Evolutionary conservation across 192 early-diverging fungal species (phyloP).

Genomic region (Umbelopsis sp.): DNA sequence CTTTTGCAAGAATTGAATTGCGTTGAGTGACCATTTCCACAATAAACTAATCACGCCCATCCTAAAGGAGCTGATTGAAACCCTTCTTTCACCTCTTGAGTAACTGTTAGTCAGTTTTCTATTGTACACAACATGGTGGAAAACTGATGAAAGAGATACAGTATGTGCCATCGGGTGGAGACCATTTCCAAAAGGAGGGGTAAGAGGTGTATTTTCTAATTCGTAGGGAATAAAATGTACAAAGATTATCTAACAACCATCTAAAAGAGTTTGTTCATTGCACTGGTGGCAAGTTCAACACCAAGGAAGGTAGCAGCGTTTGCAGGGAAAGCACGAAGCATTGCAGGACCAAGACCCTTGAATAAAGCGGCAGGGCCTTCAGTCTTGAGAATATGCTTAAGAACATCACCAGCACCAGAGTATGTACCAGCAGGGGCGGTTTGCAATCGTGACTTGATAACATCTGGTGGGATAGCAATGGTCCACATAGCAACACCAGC

Average conservation of each 20-base stretch:
- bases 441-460: slow-evolving; percentile 89
- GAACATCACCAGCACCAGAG: slow-evolving; percentile 64
- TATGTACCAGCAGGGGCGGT: slow-evolving; percentile 88
- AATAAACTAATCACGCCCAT: too few species aligned
- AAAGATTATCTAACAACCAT: slow-evolving; percentile 5
- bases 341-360: slow-evolving; percentile 87
- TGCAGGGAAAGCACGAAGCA: slow-evolving; percentile 87
- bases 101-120: too few species aligned
- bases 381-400: slow-evolving; percentile 59
- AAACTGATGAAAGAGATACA: too few species aligned
- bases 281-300: slow-evolving; percentile 56
- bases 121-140: too few species aligned
- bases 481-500: slow-evolving; percentile 99
- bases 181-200: neutral
- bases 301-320: slow-evolving; percentile 75
- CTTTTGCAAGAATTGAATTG: too few species aligned
- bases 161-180: neutral
- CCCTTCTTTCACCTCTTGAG: too few species aligned
- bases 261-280: slow-evolving; percentile 53
- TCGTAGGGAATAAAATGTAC: too few species aligned
- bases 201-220: neutral
- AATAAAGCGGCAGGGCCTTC: slow-evolving; percentile 82
- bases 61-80: too few species aligned
- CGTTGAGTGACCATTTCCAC: too few species aligned
- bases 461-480: slow-evolving; percentile 90